Conservation (phyloP, 2,329 filamentous ascomycete species). For the Colletotrichum sp. region DNA sequence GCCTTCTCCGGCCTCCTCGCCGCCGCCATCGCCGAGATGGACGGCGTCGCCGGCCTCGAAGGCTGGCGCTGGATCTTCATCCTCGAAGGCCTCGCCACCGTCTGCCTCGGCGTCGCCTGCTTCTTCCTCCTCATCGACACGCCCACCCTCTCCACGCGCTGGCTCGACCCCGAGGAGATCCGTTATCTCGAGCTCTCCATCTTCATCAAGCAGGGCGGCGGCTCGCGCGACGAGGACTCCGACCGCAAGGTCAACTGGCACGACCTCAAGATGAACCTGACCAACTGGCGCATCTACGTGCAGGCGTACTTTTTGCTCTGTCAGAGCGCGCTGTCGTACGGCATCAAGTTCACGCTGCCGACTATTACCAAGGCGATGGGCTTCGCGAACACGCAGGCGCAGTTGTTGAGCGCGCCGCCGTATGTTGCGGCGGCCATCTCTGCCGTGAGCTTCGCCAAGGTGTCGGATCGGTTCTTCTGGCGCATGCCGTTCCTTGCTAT, state of each 20-base stretch:
- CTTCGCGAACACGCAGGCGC: constrained; percentile 33
- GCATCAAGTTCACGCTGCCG: constrained; percentile 41
- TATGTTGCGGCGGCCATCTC: constrained; percentile 37
- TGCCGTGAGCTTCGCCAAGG: constrained; percentile 67
- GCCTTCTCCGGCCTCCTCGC: constrained; percentile 67
- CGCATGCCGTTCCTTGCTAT: constrained; percentile 53
- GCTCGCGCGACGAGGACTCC: constrained; percentile 24
- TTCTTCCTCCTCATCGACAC: constrained; percentile 28
- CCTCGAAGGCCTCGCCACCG: constrained; percentile 28
- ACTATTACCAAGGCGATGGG: constrained; percentile 40
- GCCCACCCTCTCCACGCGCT: constrained; percentile 25
- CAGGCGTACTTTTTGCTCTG: constrained; percentile 36
- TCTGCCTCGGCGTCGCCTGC: constrained; percentile 29
- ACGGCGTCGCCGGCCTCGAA: constrained; percentile 40
- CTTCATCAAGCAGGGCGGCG: constrained; percentile 32
- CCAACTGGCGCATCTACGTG: constrained; percentile 39
- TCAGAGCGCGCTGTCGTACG: constrained; percentile 35
- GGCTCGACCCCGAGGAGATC: constrained; percentile 27
- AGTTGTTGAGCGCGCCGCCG: constrained; percentile 30
- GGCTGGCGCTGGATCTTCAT: constrained; percentile 46
- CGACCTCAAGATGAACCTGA: constrained; percentile 31
- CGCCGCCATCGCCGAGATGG: constrained; percentile 59
- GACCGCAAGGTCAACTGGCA: constrained; percentile 26
- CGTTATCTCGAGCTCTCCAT: constrained; percentile 33
- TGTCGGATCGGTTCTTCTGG: constrained; percentile 69